phyloP scores from a whole-genome alignment of 208 protist genomes.

The Phytomonas francai region DNA sequence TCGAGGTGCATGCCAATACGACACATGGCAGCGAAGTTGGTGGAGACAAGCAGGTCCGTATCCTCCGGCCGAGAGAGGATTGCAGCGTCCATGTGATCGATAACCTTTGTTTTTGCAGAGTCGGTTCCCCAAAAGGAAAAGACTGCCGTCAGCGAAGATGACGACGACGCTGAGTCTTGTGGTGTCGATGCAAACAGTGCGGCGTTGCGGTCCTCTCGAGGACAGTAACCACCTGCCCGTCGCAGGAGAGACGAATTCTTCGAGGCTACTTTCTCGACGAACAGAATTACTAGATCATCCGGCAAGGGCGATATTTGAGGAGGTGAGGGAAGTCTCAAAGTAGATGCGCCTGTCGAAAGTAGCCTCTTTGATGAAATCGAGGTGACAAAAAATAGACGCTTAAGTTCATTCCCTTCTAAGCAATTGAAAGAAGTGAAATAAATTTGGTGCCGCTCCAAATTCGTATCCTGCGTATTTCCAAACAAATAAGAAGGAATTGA shows the following conservation, averaged over 20 bases:
- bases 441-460: slow-evolving; percentile 50
- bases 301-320: slow-evolving; percentile 13
- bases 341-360: background rate
- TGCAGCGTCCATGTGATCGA: slow-evolving; percentile 6
- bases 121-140: background rate
- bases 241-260: slow-evolving; percentile 31
- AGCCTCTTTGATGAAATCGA: background rate
- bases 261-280: slow-evolving; percentile 70
- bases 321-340: background rate
- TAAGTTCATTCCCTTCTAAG: slow-evolving; percentile 34
- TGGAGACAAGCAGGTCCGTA: slow-evolving; percentile 62
- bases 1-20: slow-evolving; percentile 80
- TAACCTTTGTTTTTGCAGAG: background rate
- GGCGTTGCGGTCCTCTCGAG: slow-evolving; percentile 13
- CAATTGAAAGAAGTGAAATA: slow-evolving; percentile 59
- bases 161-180: background rate
- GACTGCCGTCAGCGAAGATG: background rate
- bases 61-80: slow-evolving; percentile 19
- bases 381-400: slow-evolving; percentile 30
- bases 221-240: slow-evolving; percentile 9
- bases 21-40: slow-evolving; percentile 61
- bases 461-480: slow-evolving; percentile 15
- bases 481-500: slow-evolving; percentile 27
- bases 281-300: slow-evolving; percentile 46
- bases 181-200: slow-evolving; percentile 9